Evolutionary conservation across 1,139 yeast genomes (phyloP).

Genomic region (Blastobotrys elegans): DNA sequence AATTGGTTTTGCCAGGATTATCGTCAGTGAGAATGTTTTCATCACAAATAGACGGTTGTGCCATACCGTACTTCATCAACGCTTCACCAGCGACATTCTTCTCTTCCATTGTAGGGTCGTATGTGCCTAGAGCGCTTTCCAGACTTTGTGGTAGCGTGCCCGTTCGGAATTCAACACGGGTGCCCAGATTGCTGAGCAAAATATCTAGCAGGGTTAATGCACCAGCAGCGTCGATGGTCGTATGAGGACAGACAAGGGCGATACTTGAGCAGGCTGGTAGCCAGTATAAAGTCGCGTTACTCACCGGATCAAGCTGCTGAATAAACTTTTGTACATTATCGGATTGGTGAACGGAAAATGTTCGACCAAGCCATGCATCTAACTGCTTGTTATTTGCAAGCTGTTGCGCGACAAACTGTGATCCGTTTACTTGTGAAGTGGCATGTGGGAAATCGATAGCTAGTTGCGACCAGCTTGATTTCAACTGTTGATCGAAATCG

Average conservation of each 20-base stretch:
- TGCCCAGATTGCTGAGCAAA: not conserved
- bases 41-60: not conserved
- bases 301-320: not conserved
- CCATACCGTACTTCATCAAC: not conserved
- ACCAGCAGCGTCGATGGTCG: not conserved
- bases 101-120: not conserved
- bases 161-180: not conserved
- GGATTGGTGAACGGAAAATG: not conserved
- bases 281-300: not conserved
- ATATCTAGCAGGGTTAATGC: not conserved
- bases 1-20: not conserved
- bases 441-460: not conserved
- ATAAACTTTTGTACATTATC: not conserved
- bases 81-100: not conserved
- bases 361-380: not conserved
- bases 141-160: not conserved
- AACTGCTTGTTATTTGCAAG: not conserved
- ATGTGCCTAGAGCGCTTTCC: not conserved
- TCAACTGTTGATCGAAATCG: not conserved
- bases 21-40: not conserved
- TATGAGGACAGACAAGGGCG: not conserved
- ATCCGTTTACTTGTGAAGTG: not conserved
- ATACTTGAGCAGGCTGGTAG: not conserved
- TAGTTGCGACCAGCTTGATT: not conserved
- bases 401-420: not conserved